phyloP scores from a whole-genome alignment of 78 protist genomes.

The Salpingoeca rosetta region DNA sequence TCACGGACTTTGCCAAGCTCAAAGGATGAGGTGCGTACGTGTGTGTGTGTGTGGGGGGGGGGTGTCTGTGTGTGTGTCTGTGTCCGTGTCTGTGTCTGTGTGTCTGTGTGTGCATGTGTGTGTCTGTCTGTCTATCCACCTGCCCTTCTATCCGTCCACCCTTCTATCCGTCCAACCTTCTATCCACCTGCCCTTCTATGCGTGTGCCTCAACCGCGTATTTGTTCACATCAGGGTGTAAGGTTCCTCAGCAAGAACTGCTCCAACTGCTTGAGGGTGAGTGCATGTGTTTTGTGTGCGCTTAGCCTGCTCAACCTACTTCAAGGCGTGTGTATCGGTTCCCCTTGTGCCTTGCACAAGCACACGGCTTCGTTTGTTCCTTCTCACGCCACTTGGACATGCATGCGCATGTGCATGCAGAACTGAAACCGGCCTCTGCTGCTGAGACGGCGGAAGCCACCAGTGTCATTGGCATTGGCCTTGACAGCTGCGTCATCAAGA shows the following conservation, averaged over 20 bases:
- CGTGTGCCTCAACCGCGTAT: not conserved
- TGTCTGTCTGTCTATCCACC: not conserved
- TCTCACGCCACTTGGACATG: not conserved
- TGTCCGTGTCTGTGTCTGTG: not conserved
- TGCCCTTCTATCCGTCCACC: not conserved
- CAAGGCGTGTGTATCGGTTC: not conserved
- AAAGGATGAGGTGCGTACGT: conserved; percentile 67
- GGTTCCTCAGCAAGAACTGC: conserved; percentile 69
- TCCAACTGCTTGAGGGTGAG: conserved; percentile 53
- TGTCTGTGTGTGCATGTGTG: not conserved
- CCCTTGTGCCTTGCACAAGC: not conserved
- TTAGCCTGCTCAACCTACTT: not conserved
- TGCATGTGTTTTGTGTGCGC: too few relatives aligned
- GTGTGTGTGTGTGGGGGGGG: not conserved
- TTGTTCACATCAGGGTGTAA: conserved; percentile 48
- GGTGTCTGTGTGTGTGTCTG: not conserved
- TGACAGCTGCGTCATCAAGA: conserved; percentile 59
- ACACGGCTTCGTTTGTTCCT: not conserved
- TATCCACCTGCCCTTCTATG: too few relatives aligned
- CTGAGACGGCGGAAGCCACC: not conserved
- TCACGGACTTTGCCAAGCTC: conserved; percentile 58
- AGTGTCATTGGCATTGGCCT: conserved; percentile 14
- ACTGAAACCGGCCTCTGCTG: not conserved
- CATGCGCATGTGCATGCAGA: not conserved
- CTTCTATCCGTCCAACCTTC: not conserved